These are phyloP conservation scores for Piromyces finnis DNA, from an alignment of 192 early-diverging fungal species.

Conservation along the genomic window DNA sequence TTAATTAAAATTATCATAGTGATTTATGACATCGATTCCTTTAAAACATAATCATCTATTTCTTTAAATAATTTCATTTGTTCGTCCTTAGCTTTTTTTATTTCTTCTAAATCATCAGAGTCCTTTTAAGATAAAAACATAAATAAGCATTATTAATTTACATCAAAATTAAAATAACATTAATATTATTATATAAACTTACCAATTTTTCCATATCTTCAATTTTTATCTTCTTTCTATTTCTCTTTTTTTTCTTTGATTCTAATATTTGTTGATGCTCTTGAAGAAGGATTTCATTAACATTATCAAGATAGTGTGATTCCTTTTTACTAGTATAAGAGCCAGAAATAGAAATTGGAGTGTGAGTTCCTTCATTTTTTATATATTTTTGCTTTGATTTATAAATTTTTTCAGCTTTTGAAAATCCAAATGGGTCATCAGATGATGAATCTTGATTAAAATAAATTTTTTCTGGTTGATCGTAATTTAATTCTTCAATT, in stretches of 20 bases:
- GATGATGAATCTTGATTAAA: background rate
- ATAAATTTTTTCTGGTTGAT: background rate
- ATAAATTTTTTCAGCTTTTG: background rate
- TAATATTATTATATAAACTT: no score
- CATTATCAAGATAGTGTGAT: background rate
- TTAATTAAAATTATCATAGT: no score
- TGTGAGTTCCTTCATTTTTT: background rate
- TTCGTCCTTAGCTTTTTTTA: background rate
- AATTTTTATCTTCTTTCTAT: background rate
- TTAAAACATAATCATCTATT: background rate
- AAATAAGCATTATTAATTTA: no score
- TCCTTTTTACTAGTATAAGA: background rate
- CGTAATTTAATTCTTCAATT: background rate
- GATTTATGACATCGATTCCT: background rate
- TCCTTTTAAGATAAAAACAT: background rate
- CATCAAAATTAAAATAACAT: no score
- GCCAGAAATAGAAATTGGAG: background rate
- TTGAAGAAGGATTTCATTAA: background rate
- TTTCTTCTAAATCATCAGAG: background rate
- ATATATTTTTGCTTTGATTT: background rate
- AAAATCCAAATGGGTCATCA: background rate
- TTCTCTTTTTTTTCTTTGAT: background rate
- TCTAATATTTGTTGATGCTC: background rate
- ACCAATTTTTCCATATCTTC: background rate
- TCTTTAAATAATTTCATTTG: background rate